Percentiles rank a stretch among this genome's conserved stretches.
phyloP scores from a whole-genome alignment of 2,329 filamentous ascomycete genomes.

The Fusarium incarnatum region DNA sequence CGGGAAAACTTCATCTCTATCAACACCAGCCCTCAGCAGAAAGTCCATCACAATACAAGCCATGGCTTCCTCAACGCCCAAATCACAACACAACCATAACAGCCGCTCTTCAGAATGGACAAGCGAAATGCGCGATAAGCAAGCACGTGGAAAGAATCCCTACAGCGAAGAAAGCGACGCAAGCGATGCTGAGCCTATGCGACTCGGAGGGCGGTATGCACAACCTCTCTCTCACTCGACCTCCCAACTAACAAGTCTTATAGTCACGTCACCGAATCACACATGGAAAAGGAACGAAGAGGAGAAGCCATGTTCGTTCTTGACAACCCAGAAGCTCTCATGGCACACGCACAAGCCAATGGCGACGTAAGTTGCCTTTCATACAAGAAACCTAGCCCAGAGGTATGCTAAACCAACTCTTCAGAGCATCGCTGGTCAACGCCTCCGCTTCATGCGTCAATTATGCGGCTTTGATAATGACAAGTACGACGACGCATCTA shows the following conservation, averaged over 20 bases:
- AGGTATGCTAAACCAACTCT: neutral
- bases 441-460: slow-evolving; percentile 67
- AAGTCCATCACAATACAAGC: slow-evolving; percentile 2
- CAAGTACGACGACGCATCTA: slow-evolving; percentile 10
- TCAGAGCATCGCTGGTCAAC: slow-evolving; percentile 67
- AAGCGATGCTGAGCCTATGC: slow-evolving; percentile 38
- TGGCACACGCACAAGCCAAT: slow-evolving; percentile 67
- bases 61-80: slow-evolving; percentile 34
- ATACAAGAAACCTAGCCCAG: neutral
- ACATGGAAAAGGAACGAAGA: slow-evolving; percentile 57
- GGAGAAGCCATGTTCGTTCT: slow-evolving; percentile 66
- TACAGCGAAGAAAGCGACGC: slow-evolving; percentile 51
- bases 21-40: neutral
- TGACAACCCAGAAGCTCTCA: slow-evolving; percentile 67
- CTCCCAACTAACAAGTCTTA: neutral
- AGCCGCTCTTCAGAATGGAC: slow-evolving; percentile 55
- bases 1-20: neutral
- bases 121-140: slow-evolving; percentile 65
- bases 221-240: neutral
- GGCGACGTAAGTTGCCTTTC: slow-evolving; percentile 60
- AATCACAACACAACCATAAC: slow-evolving; percentile 51
- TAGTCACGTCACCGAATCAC: slow-evolving; percentile 52
- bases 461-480: slow-evolving; percentile 63
- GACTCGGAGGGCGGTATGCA: slow-evolving; percentile 25
- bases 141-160: slow-evolving; percentile 69